Percentiles rank a stretch among this genome's conserved stretches.
Evolutionary conservation across 257 asterid species (phyloP).

Genomic region (Salvia miltiorrhiza): DNA sequence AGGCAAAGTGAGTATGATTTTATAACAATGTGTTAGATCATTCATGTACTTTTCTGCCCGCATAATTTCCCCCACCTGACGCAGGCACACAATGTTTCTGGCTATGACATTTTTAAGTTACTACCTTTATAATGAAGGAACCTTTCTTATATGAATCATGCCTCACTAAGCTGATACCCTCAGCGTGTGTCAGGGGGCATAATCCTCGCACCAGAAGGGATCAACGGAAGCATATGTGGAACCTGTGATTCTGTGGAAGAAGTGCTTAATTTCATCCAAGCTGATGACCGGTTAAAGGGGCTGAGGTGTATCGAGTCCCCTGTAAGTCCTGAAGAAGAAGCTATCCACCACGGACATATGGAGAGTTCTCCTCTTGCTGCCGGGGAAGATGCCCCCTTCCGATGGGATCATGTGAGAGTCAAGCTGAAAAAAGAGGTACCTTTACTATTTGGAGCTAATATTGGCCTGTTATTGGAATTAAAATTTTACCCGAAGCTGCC

Average conservation of each 20-base stretch:
- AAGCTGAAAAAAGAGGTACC: conserved; percentile 92
- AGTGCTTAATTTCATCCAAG: conserved; percentile 70
- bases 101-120: not conserved
- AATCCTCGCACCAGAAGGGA: conserved; percentile 97
- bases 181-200: conserved; percentile 99
- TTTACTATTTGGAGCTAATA: conserved; percentile 7
- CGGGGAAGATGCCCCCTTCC: conserved; percentile 96
- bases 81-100: not conserved
- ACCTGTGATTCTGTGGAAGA: conserved; percentile 61
- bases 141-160: conserved; percentile 7
- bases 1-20: not conserved
- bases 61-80: not conserved
- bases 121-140: not conserved
- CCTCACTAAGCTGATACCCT: conserved; percentile 74
- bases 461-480: not conserved
- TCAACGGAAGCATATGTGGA: conserved; percentile 95
- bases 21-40: not conserved
- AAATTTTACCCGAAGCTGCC: conserved; percentile 12
- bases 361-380: conserved; percentile 93
- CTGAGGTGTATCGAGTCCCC: conserved; percentile 86
- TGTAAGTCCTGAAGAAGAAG: conserved; percentile 96
- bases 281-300: conserved; percentile 67
- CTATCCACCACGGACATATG: conserved; percentile 88
- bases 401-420: conserved; percentile 99
- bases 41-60: no score